Conservation (phyloP, 1,139 yeast genomes). For the Blastobotrys persicus region DNA sequence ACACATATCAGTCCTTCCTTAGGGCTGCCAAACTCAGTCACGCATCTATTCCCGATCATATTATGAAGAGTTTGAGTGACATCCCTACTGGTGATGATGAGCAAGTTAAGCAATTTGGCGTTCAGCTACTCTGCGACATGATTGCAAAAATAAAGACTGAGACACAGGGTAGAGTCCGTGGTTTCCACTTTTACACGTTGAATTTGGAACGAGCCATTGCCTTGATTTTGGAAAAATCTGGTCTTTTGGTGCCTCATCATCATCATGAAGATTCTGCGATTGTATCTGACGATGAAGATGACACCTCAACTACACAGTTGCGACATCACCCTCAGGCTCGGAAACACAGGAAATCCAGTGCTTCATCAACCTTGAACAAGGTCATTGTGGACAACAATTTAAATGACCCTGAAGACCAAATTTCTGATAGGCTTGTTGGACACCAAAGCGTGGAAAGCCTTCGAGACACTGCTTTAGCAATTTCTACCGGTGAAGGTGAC, state of each 20-base stretch:
- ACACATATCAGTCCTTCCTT: conserved; percentile 78
- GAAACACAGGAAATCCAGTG: conserved; percentile 38
- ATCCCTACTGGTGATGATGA: conserved; percentile 77
- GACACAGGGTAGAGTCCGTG: conserved; percentile 56
- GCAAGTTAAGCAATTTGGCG: conserved; percentile 79
- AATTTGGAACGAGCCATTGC: conserved; percentile 91
- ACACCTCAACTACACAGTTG: conserved; percentile 10
- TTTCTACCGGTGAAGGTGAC: conserved; percentile 81
- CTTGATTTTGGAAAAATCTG: conserved; percentile 65
- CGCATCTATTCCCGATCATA: conserved; percentile 69
- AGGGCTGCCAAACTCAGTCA: conserved; percentile 89
- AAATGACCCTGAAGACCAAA: conserved; percentile 20
- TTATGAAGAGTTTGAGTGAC: conserved; percentile 52
- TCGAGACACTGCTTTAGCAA: conserved; percentile 63
- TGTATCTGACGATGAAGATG: conserved; percentile 17
- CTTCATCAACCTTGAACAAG: conserved; percentile 46
- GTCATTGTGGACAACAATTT: conserved; percentile 39
- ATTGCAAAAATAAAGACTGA: conserved; percentile 49
- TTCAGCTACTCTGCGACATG: conserved; percentile 64
- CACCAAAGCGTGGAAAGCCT: conserved; percentile 30
- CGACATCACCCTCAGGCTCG: conserved; percentile 19
- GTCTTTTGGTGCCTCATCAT: conserved; percentile 8
- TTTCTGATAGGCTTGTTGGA: conserved; percentile 22
- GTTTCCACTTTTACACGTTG: conserved; percentile 87
- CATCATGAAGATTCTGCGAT: conserved; percentile 7